Percentiles rank a stretch among this genome's conserved stretches.
These are phyloP conservation scores for Eucalyptus marginata DNA, from an alignment of 345 rosid species.

Conservation along the genomic window DNA sequence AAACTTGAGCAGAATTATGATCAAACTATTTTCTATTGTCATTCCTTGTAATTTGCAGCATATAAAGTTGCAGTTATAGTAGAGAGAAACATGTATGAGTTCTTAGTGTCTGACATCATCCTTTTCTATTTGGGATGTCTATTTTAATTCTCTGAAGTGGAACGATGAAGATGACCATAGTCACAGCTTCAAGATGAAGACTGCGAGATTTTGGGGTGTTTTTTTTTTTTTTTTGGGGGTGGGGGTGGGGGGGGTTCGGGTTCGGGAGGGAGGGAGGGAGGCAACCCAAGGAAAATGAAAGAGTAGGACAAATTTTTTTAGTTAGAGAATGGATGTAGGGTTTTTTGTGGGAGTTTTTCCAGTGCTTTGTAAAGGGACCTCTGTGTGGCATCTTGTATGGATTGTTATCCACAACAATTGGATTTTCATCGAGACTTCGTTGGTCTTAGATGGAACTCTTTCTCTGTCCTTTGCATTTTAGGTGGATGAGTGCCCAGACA, in stretches of 20 bases:
- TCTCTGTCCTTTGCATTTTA: background rate
- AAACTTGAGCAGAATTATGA: background rate
- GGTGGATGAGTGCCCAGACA: constrained; percentile 48
- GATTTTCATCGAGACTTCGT: background rate
- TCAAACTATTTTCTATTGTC: background rate
- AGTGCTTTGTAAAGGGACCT: background rate
- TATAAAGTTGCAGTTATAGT: background rate
- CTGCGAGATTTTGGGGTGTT: background rate
- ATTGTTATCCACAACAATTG: background rate
- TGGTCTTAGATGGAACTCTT: background rate
- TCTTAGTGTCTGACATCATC: background rate
- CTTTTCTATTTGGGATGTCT: background rate
- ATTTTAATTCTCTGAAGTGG: background rate
- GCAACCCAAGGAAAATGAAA: background rate
- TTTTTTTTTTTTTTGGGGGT: no score
- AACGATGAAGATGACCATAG: background rate
- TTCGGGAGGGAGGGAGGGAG: background rate
- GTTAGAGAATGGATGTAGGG: background rate
- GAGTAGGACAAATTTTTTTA: background rate
- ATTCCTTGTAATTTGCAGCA: background rate
- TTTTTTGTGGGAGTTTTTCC: background rate
- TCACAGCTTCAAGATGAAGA: background rate
- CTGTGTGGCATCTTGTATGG: background rate
- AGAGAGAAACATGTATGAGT: background rate
- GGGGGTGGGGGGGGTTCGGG: background rate